These are phyloP conservation scores for Pythium aristosporum DNA, from an alignment of 352 stramenopile genomes.

Conservation along the genomic window DNA sequence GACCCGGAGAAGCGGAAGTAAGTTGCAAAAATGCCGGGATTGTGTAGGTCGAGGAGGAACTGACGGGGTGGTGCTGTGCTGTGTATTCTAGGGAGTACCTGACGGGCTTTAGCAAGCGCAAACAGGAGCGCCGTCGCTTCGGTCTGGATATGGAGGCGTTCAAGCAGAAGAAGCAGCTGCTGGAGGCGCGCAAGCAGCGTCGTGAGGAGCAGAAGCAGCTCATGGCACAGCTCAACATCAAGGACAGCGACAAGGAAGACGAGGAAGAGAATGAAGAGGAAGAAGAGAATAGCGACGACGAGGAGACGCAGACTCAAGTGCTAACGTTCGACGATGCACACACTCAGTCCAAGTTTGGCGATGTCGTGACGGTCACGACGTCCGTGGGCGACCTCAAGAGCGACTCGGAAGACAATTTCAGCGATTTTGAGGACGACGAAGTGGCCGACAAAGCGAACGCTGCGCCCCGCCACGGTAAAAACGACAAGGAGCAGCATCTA, in stretches of 20 bases:
- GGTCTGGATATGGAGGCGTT: constrained; percentile 87
- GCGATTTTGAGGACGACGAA: constrained; percentile 50
- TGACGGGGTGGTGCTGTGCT: not conserved
- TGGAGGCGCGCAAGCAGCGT: constrained; percentile 82
- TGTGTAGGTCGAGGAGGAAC: not conserved
- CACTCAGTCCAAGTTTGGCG: constrained; percentile 84
- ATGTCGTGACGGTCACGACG: constrained; percentile 86
- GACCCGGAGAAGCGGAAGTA: constrained; percentile 86
- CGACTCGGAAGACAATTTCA: constrained; percentile 66
- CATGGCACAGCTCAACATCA: constrained; percentile 54
- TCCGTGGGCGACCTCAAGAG: constrained; percentile 76
- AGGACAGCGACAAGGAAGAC: constrained; percentile 45
- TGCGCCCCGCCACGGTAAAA: not conserved
- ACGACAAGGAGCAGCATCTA: constrained; percentile 62
- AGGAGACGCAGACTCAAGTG: constrained; percentile 41
- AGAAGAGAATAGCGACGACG: constrained; percentile 31
- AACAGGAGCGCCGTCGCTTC: constrained; percentile 84
- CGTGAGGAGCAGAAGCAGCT: constrained; percentile 80
- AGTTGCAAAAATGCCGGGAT: not conserved
- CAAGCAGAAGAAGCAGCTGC: constrained; percentile 83
- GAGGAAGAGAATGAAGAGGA: constrained; percentile 26
- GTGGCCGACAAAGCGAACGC: constrained; percentile 31
- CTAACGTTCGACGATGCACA: constrained; percentile 80
- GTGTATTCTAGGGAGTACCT: constrained; percentile 62
- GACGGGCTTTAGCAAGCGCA: constrained; percentile 86